Conservation (phyloP, 2,329 filamentous ascomycete species). For the Paramyrothecium roridum region DNA sequence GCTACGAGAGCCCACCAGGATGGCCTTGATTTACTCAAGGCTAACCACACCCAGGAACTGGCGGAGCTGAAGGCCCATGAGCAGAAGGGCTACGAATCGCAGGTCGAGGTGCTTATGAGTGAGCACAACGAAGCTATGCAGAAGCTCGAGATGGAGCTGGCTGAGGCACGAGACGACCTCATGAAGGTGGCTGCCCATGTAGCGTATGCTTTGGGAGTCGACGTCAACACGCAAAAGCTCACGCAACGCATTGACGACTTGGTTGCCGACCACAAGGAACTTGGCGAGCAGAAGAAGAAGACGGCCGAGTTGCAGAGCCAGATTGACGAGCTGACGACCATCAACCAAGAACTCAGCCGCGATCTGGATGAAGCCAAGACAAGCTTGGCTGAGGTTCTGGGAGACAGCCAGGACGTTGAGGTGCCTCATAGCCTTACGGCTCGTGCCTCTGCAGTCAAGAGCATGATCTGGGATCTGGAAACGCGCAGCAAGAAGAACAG, state of each 20-base stretch:
- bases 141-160: constrained; percentile 59
- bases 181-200: constrained; percentile 63
- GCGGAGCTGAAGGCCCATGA: constrained; percentile 45
- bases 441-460: constrained; percentile 60
- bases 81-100: constrained; percentile 54
- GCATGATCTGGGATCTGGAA: constrained; percentile 61
- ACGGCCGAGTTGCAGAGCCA: constrained; percentile 53
- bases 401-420: constrained; percentile 41
- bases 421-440: constrained; percentile 46
- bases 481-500: constrained; percentile 84
- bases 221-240: constrained; percentile 67
- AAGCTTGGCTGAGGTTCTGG: constrained; percentile 50
- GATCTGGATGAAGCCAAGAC: constrained; percentile 61
- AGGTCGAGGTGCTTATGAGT: constrained; percentile 55
- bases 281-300: constrained; percentile 57
- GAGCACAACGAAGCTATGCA: constrained; percentile 57
- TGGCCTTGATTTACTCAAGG: constrained; percentile 45
- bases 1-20: constrained; percentile 54
- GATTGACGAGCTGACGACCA: constrained; percentile 53
- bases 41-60: constrained; percentile 48
- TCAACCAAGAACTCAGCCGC: constrained; percentile 56
- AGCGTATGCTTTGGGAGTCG: constrained; percentile 55
- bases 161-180: constrained; percentile 64
- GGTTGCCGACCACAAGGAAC: constrained; percentile 55
- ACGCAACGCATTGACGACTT: constrained; percentile 58